Percentiles rank a stretch among this genome's conserved stretches.
These are phyloP conservation scores for Aureobasidium vineae DNA, from an alignment of 2,329 filamentous ascomycete species.

Conservation along the genomic window DNA sequence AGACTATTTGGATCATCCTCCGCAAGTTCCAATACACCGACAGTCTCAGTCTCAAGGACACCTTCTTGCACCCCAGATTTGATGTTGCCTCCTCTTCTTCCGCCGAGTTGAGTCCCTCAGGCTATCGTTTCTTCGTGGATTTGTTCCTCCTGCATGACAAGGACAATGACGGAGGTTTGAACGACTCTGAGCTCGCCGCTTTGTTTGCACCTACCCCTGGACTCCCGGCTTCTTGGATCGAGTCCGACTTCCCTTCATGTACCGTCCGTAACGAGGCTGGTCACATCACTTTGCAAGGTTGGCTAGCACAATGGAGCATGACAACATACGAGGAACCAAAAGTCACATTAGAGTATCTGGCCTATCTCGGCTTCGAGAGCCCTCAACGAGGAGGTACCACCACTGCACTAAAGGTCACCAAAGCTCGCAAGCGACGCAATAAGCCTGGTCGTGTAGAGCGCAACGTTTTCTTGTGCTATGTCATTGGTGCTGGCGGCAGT, in stretches of 20 bases:
- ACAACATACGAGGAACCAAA: constrained; percentile 96
- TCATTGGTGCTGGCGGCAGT: constrained; percentile 78
- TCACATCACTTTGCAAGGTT: constrained; percentile 92
- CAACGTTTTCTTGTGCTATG: constrained; percentile 91
- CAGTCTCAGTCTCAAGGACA: constrained; percentile 86
- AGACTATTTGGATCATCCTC: constrained; percentile 97
- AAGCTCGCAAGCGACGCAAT: constrained; percentile 79
- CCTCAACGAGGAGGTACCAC: constrained; percentile 69
- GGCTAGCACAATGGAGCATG: constrained; percentile 99
- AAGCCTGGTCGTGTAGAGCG: constrained; percentile 83
- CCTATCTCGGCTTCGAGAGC: constrained; percentile 92
- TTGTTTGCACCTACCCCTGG: constrained; percentile 93
- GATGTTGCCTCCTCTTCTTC: constrained; percentile 91
- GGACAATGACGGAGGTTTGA: constrained; percentile 94
- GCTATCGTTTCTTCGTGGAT: constrained; percentile 97
- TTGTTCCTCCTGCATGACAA: constrained; percentile 93
- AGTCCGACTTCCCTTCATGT: constrained; percentile 85
- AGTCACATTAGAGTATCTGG: constrained; percentile 91
- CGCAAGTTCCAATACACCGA: constrained; percentile 96
- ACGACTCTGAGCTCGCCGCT: constrained; percentile 77
- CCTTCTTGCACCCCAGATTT: constrained; percentile 87
- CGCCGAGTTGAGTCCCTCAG: constrained; percentile 87
- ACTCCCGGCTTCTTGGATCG: constrained; percentile 79
- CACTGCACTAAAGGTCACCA: constrained; percentile 88
- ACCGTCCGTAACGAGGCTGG: constrained; percentile 95